A percentile compares a stretch with the other conserved stretches of the same genome.
Conservation (phyloP, 345 rosid genomes). For the Rhodamnia rubescens region DNA sequence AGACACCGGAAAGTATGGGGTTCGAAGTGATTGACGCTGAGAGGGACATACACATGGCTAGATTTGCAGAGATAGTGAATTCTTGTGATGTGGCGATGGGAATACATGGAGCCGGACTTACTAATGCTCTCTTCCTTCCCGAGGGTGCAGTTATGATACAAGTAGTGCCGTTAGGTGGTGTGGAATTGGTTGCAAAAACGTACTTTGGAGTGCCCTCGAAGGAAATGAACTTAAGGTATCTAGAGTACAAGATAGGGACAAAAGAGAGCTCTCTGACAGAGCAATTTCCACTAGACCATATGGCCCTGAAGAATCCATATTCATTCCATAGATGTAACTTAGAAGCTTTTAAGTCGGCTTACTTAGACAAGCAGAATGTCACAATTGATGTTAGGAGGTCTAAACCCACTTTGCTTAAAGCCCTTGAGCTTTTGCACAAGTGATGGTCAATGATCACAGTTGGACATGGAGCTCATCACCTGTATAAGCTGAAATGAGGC, state of each 20-base stretch:
- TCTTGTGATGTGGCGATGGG: constrained; percentile 27
- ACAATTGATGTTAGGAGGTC: constrained; percentile 15
- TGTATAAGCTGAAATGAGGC: not conserved
- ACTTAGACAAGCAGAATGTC: constrained; percentile 22
- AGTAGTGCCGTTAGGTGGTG: constrained; percentile 9
- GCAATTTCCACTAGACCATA: constrained; percentile 9
- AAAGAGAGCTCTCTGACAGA: constrained; percentile 15
- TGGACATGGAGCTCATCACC: not conserved
- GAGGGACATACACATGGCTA: not conserved
- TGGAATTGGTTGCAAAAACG: constrained; percentile 9
- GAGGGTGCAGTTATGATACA: constrained; percentile 15
- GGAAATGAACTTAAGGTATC: constrained; percentile 16
- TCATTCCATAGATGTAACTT: constrained; percentile 5
- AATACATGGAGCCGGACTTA: constrained; percentile 29
- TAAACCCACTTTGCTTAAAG: constrained; percentile 6
- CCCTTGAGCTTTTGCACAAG: constrained; percentile 15
- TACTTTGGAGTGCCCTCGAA: constrained; percentile 12
- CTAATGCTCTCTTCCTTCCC: constrained; percentile 23
- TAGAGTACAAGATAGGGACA: constrained; percentile 15
- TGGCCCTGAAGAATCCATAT: constrained; percentile 4
- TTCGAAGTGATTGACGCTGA: constrained; percentile 11
- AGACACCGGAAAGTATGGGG: constrained; percentile 2
- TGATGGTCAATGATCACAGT: not conserved
- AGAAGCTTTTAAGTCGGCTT: not conserved
- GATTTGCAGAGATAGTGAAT: constrained; percentile 11